Conservation (phyloP, 139 green algal species). For the Micractinium conductrix region DNA sequence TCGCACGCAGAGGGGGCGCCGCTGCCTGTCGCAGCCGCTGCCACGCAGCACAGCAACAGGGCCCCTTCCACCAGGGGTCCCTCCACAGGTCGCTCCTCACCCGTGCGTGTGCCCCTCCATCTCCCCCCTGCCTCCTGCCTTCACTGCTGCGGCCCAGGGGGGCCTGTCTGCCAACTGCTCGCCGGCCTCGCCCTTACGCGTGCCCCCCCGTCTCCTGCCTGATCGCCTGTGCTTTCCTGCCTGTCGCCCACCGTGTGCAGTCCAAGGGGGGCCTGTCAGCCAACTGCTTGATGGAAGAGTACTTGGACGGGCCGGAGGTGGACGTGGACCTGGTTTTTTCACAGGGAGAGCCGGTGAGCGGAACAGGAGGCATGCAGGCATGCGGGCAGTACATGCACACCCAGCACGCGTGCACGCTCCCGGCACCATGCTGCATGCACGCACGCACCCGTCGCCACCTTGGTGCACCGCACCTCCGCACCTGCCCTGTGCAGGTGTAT, state of each 20-base stretch:
- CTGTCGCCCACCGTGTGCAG: neutral
- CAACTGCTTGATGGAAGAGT: slow-evolving; percentile 88
- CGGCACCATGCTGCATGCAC: neutral
- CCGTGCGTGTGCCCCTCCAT: too few relatives aligned
- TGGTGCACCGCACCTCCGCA: neutral
- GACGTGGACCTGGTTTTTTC: slow-evolving; percentile 89
- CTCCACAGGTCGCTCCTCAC: too few relatives aligned
- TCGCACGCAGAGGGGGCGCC: too few relatives aligned
- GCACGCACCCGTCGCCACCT: neutral
- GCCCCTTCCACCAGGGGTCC: too few relatives aligned
- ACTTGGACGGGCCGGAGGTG: slow-evolving; percentile 87
- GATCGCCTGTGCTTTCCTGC: neutral
- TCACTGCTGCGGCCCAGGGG: too few relatives aligned
- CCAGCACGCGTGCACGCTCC: neutral
- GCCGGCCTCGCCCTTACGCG: neutral
- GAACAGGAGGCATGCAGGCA: too few relatives aligned
- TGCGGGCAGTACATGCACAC: neutral
- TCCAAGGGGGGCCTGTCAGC: slow-evolving; percentile 24
- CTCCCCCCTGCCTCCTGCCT: too few relatives aligned
- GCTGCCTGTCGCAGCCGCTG: too few relatives aligned
- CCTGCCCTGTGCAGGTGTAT: slow-evolving; percentile 61
- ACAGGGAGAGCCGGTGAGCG: slow-evolving; percentile 64
- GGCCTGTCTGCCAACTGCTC: too few relatives aligned
- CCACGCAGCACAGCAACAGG: too few relatives aligned
- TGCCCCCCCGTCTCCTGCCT: neutral